phyloP scores from a whole-genome alignment of 306 rosid genomes.

The Castanea crenata region DNA sequence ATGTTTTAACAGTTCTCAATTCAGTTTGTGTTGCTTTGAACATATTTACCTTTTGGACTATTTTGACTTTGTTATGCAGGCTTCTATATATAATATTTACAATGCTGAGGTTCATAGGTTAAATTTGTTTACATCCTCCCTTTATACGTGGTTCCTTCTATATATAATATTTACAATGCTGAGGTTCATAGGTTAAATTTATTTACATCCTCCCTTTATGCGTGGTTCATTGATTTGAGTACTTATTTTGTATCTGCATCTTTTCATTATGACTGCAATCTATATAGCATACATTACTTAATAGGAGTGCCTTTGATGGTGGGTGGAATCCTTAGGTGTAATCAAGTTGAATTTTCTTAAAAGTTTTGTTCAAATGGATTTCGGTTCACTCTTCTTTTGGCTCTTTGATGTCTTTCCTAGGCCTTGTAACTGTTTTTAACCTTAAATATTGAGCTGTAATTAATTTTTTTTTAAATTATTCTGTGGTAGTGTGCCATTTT shows the following conservation, averaged over 20 bases:
- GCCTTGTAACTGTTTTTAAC: not conserved
- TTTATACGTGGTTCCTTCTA: not conserved
- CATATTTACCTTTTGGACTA: not conserved
- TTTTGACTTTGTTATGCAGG: not conserved
- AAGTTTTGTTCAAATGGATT: not conserved
- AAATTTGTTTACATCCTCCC: not conserved
- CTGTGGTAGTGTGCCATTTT: not conserved
- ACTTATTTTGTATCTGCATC: not conserved
- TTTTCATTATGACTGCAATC: not conserved
- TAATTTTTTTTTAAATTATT: not conserved
- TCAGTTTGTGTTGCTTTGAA: conserved; percentile 3
- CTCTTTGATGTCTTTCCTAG: not conserved
- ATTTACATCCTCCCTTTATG: not conserved
- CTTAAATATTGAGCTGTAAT: not conserved
- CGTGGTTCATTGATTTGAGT: not conserved
- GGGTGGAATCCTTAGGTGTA: not conserved
- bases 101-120: not conserved
- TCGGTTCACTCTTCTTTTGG: not conserved
- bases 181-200: not conserved
- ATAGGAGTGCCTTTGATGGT: not conserved
- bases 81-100: not conserved
- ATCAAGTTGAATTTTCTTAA: not conserved
- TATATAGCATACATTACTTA: not conserved
- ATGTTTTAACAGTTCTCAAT: conserved; percentile 11
- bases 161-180: not conserved